Evolutionary conservation across 768 basidiomycete species (phyloP), one percentile per base, ranked within the genome.

Genomic region (Pisolithus tinctorius): DNA sequence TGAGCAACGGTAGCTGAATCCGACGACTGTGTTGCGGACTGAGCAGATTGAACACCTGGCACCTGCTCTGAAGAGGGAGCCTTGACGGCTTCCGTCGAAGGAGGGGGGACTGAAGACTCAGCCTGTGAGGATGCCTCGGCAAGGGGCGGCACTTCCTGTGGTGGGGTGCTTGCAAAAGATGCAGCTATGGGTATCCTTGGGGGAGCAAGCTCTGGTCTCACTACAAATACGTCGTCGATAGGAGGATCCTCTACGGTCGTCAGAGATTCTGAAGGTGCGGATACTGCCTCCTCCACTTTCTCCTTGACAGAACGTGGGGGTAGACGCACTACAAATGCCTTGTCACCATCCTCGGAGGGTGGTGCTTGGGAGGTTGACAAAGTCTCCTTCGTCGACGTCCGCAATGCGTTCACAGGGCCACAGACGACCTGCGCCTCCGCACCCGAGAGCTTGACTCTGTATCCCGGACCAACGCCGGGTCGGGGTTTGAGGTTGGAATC

Each of bases 381-480:
- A 14, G 58, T 54, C 37, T 53, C 53, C 25, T n/a, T 17, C n/a
- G 63, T 55, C 37, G 36, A 27, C 9, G 49, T 58, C 26, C 47
- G 50, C 31, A 34, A 14, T 37, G 47, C 13, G 23, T 45, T 56
- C n/a, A 36, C 43, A 6, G 68, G 61, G 8, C 71, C 66, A 45
- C 79, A 73, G 44, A 83, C 68, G 40, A 84, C 63, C 29, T 68
- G 72, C 38, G 55, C 56, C 56, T 61, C 66, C 2, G 61, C 60
- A 4, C 82, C 82, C 4, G 87, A 80, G 17, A 92, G 64, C 59
- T 81, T 84, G 50, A 91, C 74, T 23, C 84, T 78, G 55, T 80
- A 75, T 27, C 71, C 71, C 27, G 75, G 72, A 5, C 75, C 77
- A 43, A 78, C 76, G 20, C 81, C 80, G 11, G 69, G 69, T n/a